Base-by-base conservation (phyloP, 257 asterid genomes). In the Thymus quinquecostatus region DNA sequence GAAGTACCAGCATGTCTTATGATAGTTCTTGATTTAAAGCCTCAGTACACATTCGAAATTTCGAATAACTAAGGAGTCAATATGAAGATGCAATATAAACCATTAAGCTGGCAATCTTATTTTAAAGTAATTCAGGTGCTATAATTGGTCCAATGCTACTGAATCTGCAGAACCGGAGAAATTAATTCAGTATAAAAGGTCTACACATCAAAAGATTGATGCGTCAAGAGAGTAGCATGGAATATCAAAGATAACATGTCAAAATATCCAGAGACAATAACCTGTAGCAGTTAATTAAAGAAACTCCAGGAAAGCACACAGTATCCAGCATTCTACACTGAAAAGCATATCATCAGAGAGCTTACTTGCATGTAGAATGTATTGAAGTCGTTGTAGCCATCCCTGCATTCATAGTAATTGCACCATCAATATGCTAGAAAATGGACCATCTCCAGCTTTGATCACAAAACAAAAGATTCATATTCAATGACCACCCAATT, bases 361-460 rank as follows among this genome's bases (percentile, higher is more conserved):
- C 96, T 92, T 92, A 92, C 99, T 84, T 95, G 99, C 95, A 95
- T 88, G 82, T 95, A 95, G 85, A 95, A 95, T 43, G 99, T 95
- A 76, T 95, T 95, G 92, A 95, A 95, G 89, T 95, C 99, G 53
- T 95, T 95, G 92, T 95, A 95, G 53, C 99, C 99, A 69, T 95
- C 98, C 95, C 99, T 95, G 98, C 89, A 80, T 62, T 79, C 77
- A 88, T n/a, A 70, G 56, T 50, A 75, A 75, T 51, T 68, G 62
- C 68, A 77, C 72, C 66, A 75, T 89, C 69, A 83, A 55, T 28
- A 83, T 59, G 21, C 60, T 9, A 49, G 58, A 51, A 60, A 64
- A 55, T 43, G 49, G 32, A 21, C 54, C 21, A 47, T 72, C 36
- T 51, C 67, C 50, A 59, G 43, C 53, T 43, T 33, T 36, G 51